A percentile compares a stretch with the other conserved stretches of the same genome.
Evolutionary conservation across 108 stramenopile species (phyloP).

Genomic region (Nitzschia inconspicua): DNA sequence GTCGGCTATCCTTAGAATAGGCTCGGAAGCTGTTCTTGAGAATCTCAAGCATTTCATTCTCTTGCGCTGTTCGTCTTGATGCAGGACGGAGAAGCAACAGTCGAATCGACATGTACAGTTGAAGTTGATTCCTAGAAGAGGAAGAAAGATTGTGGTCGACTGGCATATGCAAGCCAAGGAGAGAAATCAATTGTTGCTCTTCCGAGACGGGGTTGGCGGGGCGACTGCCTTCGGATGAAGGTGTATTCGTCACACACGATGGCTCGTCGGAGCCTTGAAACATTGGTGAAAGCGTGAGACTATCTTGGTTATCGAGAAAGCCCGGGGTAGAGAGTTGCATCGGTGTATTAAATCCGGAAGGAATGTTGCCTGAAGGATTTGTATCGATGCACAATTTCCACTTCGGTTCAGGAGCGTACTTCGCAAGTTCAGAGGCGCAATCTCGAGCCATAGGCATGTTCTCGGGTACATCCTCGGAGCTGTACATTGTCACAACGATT

Average conservation of each 20-base stretch:
- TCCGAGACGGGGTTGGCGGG: constrained; percentile 9
- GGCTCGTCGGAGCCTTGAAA: not conserved
- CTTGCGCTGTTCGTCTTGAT: constrained; percentile 38
- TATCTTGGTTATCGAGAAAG: not conserved
- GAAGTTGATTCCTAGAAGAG: constrained; percentile 15
- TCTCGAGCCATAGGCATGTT: constrained; percentile 29
- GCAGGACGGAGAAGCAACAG: constrained; percentile 58
- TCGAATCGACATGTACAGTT: constrained; percentile 52
- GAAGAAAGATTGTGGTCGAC: not conserved
- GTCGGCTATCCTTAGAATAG: constrained; percentile 37
- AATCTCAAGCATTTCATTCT: constrained; percentile 53
- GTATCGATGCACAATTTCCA: constrained; percentile 72
- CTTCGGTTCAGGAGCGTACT: constrained; percentile 54
- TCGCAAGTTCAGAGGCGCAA: constrained; percentile 33
- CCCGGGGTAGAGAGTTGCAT: not conserved
- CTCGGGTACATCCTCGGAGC: constrained; percentile 33
- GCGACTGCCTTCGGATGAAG: not conserved
- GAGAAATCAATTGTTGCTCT: constrained; percentile 54
- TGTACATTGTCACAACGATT: constrained; percentile 69
- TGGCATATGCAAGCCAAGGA: constrained; percentile 68
- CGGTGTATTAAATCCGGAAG: too few relatives aligned
- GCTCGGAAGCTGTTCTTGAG: constrained; percentile 54
- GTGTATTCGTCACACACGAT: too few relatives aligned
- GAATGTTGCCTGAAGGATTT: constrained; percentile 6
- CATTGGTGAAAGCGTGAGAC: not conserved